phyloP scores from a whole-genome alignment of 1,284 basidiomycete species.

The Ceratobasidium sp. region DNA sequence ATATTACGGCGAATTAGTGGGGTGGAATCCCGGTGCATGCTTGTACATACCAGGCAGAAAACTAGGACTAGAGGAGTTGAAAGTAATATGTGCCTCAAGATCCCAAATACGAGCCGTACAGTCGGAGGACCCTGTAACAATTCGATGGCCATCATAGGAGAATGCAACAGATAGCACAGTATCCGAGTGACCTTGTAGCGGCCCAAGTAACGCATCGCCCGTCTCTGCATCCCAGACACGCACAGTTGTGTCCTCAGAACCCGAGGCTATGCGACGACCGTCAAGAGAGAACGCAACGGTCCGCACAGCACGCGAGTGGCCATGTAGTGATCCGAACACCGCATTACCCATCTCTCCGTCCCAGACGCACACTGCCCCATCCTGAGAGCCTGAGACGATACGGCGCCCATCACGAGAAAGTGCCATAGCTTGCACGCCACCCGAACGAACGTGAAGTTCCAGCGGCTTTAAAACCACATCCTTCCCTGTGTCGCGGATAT shows the following conservation, averaged over 20 bases:
- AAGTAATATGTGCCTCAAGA: too few relatives aligned
- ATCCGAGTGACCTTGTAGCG: constrained; percentile 47
- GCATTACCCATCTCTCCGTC: constrained; percentile 11
- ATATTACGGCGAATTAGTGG: neutral
- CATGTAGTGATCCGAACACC: neutral
- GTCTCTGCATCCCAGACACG: constrained; percentile 44
- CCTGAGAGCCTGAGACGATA: constrained; percentile 39
- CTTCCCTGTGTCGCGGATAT: too few relatives aligned
- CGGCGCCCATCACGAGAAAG: constrained; percentile 39
- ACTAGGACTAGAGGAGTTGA: too few relatives aligned
- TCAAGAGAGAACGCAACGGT: constrained; percentile 38
- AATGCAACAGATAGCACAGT: constrained; percentile 49
- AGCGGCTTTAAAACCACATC: constrained; percentile 5
- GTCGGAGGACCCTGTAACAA: constrained; percentile 10
- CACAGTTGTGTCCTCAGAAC: constrained; percentile 42
- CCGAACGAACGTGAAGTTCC: constrained; percentile 37
- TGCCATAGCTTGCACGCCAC: constrained; percentile 19
- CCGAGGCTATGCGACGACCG: constrained; percentile 35
- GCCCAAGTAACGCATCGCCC: neutral
- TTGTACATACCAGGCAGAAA: neutral
- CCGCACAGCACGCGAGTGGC: constrained; percentile 34
- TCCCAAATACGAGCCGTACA: neutral
- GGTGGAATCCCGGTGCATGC: neutral
- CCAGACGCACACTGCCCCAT: constrained; percentile 39
- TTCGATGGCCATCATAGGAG: neutral